A percentile compares a stretch with the other conserved stretches of the same genome.
Conservation (phyloP, 2,329 filamentous ascomycete species). For the Stemphylium vesicarium region DNA sequence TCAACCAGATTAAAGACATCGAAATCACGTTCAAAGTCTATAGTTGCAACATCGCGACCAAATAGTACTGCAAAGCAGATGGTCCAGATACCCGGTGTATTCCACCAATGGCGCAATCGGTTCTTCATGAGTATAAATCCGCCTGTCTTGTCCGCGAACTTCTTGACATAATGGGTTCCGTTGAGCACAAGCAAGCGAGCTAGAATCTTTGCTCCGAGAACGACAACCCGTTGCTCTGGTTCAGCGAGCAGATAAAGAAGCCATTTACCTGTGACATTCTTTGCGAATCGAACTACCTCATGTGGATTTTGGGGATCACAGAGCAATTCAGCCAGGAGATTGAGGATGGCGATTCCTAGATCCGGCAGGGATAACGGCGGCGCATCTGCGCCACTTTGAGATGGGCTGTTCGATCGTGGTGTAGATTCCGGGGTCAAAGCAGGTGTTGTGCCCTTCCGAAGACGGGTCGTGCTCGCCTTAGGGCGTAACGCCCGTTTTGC, state of each 20-base stretch:
- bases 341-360: conserved; percentile 75
- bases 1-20: conserved; percentile 77
- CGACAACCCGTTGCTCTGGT: conserved; percentile 80
- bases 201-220: conserved; percentile 81
- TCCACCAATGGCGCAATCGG: conserved; percentile 87
- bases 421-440: conserved; percentile 37
- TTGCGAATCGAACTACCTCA: conserved; percentile 85
- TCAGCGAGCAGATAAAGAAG: conserved; percentile 89
- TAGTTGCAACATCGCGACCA: conserved; percentile 76
- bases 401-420: conserved; percentile 43
- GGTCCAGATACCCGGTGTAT: conserved; percentile 81
- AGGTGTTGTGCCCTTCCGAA: conserved; percentile 37
- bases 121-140: conserved; percentile 87
- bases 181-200: conserved; percentile 83
- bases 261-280: conserved; percentile 97
- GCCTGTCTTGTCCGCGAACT: conserved; percentile 84
- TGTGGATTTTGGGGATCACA: conserved; percentile 73
- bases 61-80: conserved; percentile 90
- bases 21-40: conserved; percentile 75
- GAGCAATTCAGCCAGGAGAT: conserved; percentile 77
- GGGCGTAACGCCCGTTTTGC: conserved; percentile 44
- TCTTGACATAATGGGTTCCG: conserved; percentile 79
- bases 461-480: conserved; percentile 41
- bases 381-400: conserved; percentile 22
- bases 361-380: conserved; percentile 65